A percentile compares a stretch with the other conserved stretches of the same genome.
Conservation (phyloP, 495 filamentous ascomycete species). For the Darksidea phi region DNA sequence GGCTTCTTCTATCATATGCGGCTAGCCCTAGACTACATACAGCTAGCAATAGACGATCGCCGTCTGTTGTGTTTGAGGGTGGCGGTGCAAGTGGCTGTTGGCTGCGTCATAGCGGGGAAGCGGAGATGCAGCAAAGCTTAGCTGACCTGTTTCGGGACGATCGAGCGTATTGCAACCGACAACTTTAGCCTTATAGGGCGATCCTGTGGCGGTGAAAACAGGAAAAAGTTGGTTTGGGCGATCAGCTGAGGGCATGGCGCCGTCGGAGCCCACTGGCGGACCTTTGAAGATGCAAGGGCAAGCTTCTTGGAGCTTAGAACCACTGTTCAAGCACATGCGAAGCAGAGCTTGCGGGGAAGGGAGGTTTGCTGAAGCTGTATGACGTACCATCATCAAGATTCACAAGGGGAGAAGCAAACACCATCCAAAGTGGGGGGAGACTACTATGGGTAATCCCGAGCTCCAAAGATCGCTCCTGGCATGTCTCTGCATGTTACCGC, state of each 20-base stretch:
- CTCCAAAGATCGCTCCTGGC: too few species aligned
- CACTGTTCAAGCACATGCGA: too few species aligned
- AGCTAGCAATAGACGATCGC: neutral
- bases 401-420: too few species aligned
- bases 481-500: too few species aligned
- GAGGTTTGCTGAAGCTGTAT: too few species aligned
- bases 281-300: too few species aligned
- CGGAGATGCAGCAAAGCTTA: neutral
- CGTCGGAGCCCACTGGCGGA: neutral
- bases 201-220: constrained; percentile 8
- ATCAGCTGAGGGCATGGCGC: constrained; percentile 1
- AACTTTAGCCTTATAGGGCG: neutral
- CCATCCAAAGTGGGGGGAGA: too few species aligned
- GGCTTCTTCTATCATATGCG: neutral
- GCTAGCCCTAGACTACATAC: neutral
- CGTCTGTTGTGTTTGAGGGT: neutral
- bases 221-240: constrained; percentile 6
- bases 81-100: constrained; percentile 7
- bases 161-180: neutral
- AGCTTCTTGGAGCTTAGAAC: too few species aligned
- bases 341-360: too few species aligned
- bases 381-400: too few species aligned
- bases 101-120: constrained; percentile 16
- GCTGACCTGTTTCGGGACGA: constrained; percentile 2
- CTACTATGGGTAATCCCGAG: too few species aligned